Evolutionary conservation across 805 yeast species (phyloP), one percentile per base, ranked within the genome.

Genomic region (Ogataea naganishii): DNA sequence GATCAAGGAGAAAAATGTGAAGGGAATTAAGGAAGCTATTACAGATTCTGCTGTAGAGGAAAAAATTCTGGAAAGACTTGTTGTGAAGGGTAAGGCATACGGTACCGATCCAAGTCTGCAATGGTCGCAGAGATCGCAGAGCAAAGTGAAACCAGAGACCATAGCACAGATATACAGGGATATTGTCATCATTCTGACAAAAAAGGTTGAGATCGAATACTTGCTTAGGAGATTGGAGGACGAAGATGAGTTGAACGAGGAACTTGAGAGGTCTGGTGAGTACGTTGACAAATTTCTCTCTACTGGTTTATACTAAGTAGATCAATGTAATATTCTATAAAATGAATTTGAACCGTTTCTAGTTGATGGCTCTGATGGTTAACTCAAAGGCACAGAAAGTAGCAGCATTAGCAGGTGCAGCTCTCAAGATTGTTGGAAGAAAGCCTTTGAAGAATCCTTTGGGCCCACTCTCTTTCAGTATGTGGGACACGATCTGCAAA

Each of bases 391-490:
- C 86, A 25, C 85, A 80, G 59, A 92, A 92, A 0, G 98, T 94
- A 18, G 94, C 95, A 24, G 95, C 99, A 52, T 92, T 94, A 4
- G 94, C 98, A 1, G 98, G 98, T 3, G 95, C 95, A 29, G 99
- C 97, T 60, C 99, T 80, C 40, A 92, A 62, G 39, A 92, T 73
- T 0, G 97, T 88, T 22, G 98, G 96, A 13, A 75, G 57, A 51
- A 94, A 88, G 2, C 99, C 99, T 58, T 79, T 79, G 59, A 83
- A 82, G 48, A 92, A 81, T 0, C 95, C 95, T 38, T 64, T 64
- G 16, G 75, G 34, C 17, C 97, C 96, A 30, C 66, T 63, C n/a
- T 66, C 62, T 28, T 51, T 55, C 47, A 52, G 66, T 14, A 84
- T 66, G 33, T 66, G 64, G 33, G 52, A 64, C 12, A 72, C 59